Evolutionary conservation across 2,329 filamentous ascomycete species (phyloP).

Genomic region (Penicillium crustosum): DNA sequence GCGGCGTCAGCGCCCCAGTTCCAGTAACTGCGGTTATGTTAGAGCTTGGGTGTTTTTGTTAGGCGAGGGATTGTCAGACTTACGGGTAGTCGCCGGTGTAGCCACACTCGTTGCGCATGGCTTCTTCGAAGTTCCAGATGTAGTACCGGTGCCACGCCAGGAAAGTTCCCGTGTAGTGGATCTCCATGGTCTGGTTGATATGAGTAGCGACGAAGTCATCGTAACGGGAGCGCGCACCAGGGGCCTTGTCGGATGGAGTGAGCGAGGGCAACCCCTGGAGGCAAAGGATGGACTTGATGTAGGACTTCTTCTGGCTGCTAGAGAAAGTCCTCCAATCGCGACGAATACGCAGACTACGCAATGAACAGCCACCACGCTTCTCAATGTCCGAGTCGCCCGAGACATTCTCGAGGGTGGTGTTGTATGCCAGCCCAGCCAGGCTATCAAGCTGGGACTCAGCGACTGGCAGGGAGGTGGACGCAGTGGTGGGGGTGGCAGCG

Average conservation of each 20-base stretch:
- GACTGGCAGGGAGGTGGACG: conserved; percentile 6
- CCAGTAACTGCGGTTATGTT: conserved; percentile 40
- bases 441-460: conserved; percentile 18
- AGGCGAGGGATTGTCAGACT: neutral
- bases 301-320: conserved; percentile 37
- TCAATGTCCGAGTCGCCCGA: neutral
- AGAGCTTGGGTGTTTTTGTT: neutral
- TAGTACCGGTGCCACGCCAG: conserved; percentile 41
- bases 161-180: conserved; percentile 43
- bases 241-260: conserved; percentile 35
- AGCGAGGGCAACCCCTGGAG: conserved; percentile 42
- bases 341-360: conserved; percentile 23
- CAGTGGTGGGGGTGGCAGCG: conserved; percentile 1
- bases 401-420: conserved; percentile 10
- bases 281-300: conserved; percentile 50
- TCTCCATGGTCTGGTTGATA: conserved; percentile 48
- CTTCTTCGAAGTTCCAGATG: conserved; percentile 33
- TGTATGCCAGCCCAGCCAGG: conserved; percentile 18
- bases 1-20: conserved; percentile 46
- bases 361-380: conserved; percentile 14
- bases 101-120: conserved; percentile 38
- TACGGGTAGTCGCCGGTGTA: conserved; percentile 39
- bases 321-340: conserved; percentile 37
- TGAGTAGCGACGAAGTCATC: conserved; percentile 55
- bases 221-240: conserved; percentile 49